Evolutionary conservation across 73 alveolate species (phyloP).

Genomic region (Paramecium sexaurelia): DNA sequence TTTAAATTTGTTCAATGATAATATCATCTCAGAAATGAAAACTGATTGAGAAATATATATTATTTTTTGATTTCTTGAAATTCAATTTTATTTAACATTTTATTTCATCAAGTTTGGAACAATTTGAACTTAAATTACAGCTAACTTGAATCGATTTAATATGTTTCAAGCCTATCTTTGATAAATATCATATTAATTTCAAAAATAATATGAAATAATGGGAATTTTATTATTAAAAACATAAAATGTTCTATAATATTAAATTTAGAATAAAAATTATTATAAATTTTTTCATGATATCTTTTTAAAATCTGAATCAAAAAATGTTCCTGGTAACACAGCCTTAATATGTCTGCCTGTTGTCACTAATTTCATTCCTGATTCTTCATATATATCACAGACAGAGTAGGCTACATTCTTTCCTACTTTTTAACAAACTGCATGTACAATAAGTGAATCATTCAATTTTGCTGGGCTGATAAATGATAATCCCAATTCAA

Average conservation of each 20-base stretch:
- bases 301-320: slow-evolving; percentile 18
- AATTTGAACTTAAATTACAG: too few relatives aligned
- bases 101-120: too few relatives aligned
- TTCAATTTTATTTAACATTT: too few relatives aligned
- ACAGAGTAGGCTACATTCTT: background rate
- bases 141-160: too few relatives aligned
- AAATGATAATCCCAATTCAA: slow-evolving; percentile 44
- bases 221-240: too few relatives aligned
- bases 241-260: background rate
- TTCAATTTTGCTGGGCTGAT: slow-evolving; percentile 21
- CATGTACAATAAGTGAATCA: background rate
- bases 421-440: slow-evolving; percentile 33
- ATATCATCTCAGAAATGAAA: too few relatives aligned
- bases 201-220: too few relatives aligned
- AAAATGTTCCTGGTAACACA: slow-evolving; percentile 4
- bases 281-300: background rate
- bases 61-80: too few relatives aligned
- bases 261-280: background rate
- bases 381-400: background rate
- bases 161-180: too few relatives aligned
- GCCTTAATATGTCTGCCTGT: slow-evolving; percentile 52
- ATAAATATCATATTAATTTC: too few relatives aligned
- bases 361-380: background rate
- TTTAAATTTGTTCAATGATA: too few relatives aligned
- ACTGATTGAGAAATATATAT: too few relatives aligned